These are phyloP conservation scores for Botryotinia calthae DNA, from an alignment of 2,329 filamentous ascomycete genomes.

Conservation along the genomic window DNA sequence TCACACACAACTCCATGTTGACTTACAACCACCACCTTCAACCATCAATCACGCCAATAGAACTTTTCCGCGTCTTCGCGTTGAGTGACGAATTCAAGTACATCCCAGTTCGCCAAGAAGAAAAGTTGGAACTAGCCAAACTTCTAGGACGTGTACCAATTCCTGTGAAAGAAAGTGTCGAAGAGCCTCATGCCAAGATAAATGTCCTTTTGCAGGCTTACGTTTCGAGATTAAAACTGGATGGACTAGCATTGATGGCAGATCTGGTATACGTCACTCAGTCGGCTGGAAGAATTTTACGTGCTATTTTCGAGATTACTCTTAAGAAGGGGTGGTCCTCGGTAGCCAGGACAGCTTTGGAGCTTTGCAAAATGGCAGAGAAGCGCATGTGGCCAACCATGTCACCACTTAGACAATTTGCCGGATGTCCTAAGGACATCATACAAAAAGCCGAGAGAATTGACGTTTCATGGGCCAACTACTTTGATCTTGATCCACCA, in stretches of 20 bases:
- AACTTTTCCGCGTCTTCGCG: slow-evolving; percentile 94
- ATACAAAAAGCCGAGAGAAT: slow-evolving; percentile 91
- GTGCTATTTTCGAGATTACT: slow-evolving; percentile 96
- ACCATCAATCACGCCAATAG: slow-evolving; percentile 87
- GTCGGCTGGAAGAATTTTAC: slow-evolving; percentile 90
- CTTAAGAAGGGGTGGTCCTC: slow-evolving; percentile 94
- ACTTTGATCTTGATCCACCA: slow-evolving; percentile 94
- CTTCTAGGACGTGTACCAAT: slow-evolving; percentile 86
- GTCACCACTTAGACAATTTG: slow-evolving; percentile 91
- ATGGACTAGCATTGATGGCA: slow-evolving; percentile 93
- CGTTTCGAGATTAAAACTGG: slow-evolving; percentile 89
- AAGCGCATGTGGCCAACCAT: slow-evolving; percentile 99
- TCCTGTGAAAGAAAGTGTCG: slow-evolving; percentile 95
- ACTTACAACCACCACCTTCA: slow-evolving; percentile 96
- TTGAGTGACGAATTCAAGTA: slow-evolving; percentile 98
- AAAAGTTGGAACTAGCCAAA: slow-evolving; percentile 94
- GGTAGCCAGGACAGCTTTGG: slow-evolving; percentile 86
- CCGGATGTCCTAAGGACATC: slow-evolving; percentile 76
- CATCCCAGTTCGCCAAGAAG: slow-evolving; percentile 94
- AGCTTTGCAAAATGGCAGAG: slow-evolving; percentile 98
- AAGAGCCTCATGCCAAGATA: slow-evolving; percentile 96
- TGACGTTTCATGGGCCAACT: slow-evolving; percentile 88
- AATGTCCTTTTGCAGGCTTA: slow-evolving; percentile 96
- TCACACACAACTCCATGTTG: slow-evolving; percentile 92
- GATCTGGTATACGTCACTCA: slow-evolving; percentile 99